These are phyloP conservation scores for Artemisia annua DNA, from an alignment of 129 eudicot genomes.

Conservation along the genomic window DNA sequence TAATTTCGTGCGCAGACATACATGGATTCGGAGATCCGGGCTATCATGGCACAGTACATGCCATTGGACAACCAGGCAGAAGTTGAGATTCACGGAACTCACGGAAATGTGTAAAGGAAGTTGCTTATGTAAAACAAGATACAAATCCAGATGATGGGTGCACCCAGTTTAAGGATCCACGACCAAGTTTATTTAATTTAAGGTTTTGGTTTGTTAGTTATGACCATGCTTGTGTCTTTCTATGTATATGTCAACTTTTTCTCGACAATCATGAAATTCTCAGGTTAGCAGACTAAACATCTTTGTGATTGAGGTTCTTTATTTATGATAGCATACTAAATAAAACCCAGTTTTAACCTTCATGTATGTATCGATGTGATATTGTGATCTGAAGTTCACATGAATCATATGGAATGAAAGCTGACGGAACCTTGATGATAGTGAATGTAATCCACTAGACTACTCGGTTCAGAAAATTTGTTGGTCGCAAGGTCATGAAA, in stretches of 20 bases:
- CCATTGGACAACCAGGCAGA: constrained; percentile 95
- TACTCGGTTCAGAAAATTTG: too few relatives aligned
- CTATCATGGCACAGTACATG: constrained; percentile 99
- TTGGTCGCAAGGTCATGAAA: too few relatives aligned
- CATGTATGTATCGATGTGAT: too few relatives aligned
- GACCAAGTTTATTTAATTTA: constrained; percentile 10
- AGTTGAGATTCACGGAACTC: constrained; percentile 52
- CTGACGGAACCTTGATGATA: too few relatives aligned
- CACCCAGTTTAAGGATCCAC: constrained; percentile 19
- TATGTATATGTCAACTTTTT: constrained; percentile 30
- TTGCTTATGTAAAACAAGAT: neutral
- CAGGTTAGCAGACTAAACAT: constrained; percentile 21
- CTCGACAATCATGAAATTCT: constrained; percentile 11
- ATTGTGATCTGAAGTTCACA: too few relatives aligned
- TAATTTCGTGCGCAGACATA: constrained; percentile 54
- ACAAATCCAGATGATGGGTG: constrained; percentile 3
- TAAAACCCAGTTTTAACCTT: neutral
- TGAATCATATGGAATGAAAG: too few relatives aligned
- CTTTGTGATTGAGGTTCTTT: constrained; percentile 23
- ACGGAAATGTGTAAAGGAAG: constrained; percentile 49
- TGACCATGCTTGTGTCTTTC: constrained; percentile 15
- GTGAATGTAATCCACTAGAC: too few relatives aligned
- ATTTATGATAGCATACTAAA: constrained; percentile 27
- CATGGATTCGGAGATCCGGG: constrained; percentile 97
- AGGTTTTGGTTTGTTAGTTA: constrained; percentile 20